Evolutionary conservation across 2,329 filamentous ascomycete species (phyloP).

Genomic region (Cercospora citrullina): DNA sequence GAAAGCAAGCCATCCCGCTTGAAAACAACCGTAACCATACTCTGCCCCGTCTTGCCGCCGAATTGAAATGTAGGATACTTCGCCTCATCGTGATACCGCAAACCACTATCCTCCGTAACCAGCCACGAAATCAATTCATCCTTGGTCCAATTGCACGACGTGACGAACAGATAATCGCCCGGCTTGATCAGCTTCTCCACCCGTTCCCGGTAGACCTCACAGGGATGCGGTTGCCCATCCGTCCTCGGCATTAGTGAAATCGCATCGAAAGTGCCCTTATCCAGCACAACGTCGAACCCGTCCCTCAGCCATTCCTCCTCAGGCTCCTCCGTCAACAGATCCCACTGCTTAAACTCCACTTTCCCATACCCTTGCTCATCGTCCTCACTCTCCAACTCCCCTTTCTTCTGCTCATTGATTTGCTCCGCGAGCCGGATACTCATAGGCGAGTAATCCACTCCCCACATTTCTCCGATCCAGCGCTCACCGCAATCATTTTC

Average conservation of each 20-base stretch:
- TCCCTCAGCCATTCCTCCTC: conserved; percentile 57
- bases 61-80: conserved; percentile 87
- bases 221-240: conserved; percentile 40
- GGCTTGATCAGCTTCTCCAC: conserved; percentile 67
- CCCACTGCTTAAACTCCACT: conserved; percentile 55
- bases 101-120: conserved; percentile 49
- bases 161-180: conserved; percentile 77
- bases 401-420: conserved; percentile 47
- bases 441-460: conserved; percentile 80
- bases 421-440: conserved; percentile 72
- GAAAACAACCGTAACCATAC: conserved; percentile 85
- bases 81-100: conserved; percentile 67
- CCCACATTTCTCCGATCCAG: conserved; percentile 71
- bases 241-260: conserved; percentile 62
- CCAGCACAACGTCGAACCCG: conserved; percentile 88
- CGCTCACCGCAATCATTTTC: conserved; percentile 44
- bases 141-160: conserved; percentile 98
- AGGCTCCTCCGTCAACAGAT: conserved; percentile 48
- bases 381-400: not conserved
- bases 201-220: conserved; percentile 71
- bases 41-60: conserved; percentile 83
- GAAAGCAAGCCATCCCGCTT: conserved; percentile 35
- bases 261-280: conserved; percentile 98
- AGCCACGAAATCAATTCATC: conserved; percentile 82
- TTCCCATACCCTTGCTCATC: conserved; percentile 21